Evolutionary conservation across 768 basidiomycete genomes (phyloP), one percentile per base, ranked within the genome.

Genomic region (Sarcomyxa edulis): DNA sequence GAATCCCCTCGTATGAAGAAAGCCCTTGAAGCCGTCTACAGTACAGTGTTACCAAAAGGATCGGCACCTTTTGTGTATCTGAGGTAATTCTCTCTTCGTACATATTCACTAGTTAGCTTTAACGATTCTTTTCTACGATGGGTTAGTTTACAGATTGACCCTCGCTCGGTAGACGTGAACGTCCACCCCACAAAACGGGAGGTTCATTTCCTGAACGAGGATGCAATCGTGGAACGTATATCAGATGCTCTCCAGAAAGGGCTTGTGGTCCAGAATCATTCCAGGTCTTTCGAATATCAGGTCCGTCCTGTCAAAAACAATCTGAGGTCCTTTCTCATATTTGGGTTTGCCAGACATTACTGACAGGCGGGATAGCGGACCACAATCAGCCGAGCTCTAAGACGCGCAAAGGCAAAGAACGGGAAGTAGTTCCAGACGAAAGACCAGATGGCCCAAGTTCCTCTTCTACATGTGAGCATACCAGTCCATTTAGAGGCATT

Each of bases 111-210:
- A 31, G 9, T 22, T 12, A 26, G 21, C 9, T 35, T 42, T 44
- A 10, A 35, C 10, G 40, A 10, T 27, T 15, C 23, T 20, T 22
- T 28, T 19, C 31, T 40, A 34, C 18, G 29, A 32, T 32, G 18
- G 9, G 19, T 7, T 43, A 94, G 93, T 48, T 59, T 98, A 29
- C 69, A 81, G 28, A 82, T 97, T 48, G 83, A 92, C 44, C 91
- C 93, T 0, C 73, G 78, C 21, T 80, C 85, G 18, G 84, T 99
- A 12, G 96, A 99, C 50, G 94, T 97, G 38, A 99, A 99, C 50
- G 92, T 98, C 6, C 94, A 97, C 55, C 96, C 95, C 0, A 98
- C 96, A 2, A 99, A 99, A 57, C 84, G 87, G 31, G 94, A 97
- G 56, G 92, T 97, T 1, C 89, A 92, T 48, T 98, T 98, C 52